A percentile compares a stretch with the other conserved stretches of the same genome.
Conservation (phyloP, 768 basidiomycete genomes). For the Lentinus brumalis region DNA sequence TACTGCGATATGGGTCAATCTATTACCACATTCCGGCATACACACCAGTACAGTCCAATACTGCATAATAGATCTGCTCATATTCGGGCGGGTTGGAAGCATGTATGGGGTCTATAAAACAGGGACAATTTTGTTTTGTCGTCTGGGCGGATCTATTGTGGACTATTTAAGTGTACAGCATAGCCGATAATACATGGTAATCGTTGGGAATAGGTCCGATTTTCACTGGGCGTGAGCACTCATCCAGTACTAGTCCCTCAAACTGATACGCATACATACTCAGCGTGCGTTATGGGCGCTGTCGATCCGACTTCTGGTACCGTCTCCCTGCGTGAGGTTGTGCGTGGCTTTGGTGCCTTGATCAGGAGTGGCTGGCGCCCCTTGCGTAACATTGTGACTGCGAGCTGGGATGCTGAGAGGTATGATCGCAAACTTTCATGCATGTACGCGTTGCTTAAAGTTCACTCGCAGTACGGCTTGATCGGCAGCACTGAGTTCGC, state of each 20-base stretch:
- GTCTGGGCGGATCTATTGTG: no score
- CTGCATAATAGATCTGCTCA: no score
- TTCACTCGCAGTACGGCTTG: constrained; percentile 58
- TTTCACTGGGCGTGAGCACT: no score
- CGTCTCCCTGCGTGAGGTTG: constrained; percentile 73
- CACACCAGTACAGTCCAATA: no score
- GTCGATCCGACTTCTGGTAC: constrained; percentile 82
- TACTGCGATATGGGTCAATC: no score
- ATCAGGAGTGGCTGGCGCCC: constrained; percentile 86
- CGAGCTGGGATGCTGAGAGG: constrained; percentile 83
- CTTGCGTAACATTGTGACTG: constrained; percentile 71
- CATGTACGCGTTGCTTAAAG: background rate
- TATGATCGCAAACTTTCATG: constrained; percentile 23
- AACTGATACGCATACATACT: background rate
- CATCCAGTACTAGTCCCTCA: background rate
- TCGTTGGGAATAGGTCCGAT: no score
- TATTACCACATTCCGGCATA: no score
- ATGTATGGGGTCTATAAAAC: no score
- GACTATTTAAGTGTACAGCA: no score
- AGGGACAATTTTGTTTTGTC: no score
- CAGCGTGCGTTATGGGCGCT: constrained; percentile 77
- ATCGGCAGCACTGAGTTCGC: constrained; percentile 91
- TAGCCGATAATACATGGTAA: no score
- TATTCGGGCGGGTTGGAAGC: no score
- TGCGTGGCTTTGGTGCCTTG: constrained; percentile 72